Percentiles rank a stretch among this genome's conserved stretches.
phyloP scores from a whole-genome alignment of 257 asterid genomes.

The Rauvolfia tetraphylla region DNA sequence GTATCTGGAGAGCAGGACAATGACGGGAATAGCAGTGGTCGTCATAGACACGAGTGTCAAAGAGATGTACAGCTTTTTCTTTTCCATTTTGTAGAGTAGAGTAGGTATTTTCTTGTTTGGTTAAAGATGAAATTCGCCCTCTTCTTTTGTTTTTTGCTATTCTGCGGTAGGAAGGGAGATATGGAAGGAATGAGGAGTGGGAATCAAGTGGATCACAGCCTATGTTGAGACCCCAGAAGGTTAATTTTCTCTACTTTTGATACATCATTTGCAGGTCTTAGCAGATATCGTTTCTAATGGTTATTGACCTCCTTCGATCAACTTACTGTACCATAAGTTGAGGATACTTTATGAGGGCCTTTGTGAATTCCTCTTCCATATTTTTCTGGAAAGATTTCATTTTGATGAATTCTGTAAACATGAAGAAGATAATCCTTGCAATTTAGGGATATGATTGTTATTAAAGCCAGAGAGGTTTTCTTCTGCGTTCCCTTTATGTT shows the following conservation, averaged over 20 bases:
- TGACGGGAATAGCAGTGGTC: conserved; percentile 25
- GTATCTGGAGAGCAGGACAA: conserved; percentile 52
- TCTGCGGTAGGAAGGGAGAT: conserved; percentile 38
- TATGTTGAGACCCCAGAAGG: conserved; percentile 34
- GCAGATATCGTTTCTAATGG: not conserved
- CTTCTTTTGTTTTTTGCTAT: not conserved
- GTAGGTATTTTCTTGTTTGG: not conserved
- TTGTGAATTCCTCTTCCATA: not conserved
- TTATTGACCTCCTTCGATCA: not conserved
- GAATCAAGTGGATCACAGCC: conserved; percentile 36
- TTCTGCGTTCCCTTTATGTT: not conserved
- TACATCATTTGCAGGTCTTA: not conserved
- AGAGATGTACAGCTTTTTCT: conserved; percentile 22
- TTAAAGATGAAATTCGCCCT: not conserved
- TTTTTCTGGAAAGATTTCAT: not conserved
- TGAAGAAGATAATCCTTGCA: not conserved
- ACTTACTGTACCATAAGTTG: not conserved
- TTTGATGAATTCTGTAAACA: not conserved
- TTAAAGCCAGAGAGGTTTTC: not conserved
- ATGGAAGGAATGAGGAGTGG: conserved; percentile 38
- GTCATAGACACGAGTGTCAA: conserved; percentile 17
- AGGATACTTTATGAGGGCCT: not conserved
- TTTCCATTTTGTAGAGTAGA: not conserved
- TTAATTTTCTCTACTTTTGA: not conserved
- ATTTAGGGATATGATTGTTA: not conserved